Evolutionary conservation across 768 basidiomycete genomes (phyloP).

Genomic region (Tricholoma sp.): DNA sequence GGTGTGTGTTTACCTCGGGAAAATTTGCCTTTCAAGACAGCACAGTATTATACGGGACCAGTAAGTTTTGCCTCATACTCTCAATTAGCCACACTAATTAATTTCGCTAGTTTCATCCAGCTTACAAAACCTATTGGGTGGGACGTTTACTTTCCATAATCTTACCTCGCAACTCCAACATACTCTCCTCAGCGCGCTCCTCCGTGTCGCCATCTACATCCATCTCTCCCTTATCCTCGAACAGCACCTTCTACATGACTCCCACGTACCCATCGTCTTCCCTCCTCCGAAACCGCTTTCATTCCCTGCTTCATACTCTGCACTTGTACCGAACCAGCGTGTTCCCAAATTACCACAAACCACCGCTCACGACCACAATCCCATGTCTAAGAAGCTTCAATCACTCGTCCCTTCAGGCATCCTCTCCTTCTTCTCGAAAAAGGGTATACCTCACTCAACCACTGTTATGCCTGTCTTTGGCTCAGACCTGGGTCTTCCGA

Average conservation of each 20-base stretch:
- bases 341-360: background rate
- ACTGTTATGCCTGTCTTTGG: conserved; percentile 16
- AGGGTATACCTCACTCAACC: conserved; percentile 16
- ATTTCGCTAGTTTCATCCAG: conserved; percentile 10
- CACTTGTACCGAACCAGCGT: conserved; percentile 6
- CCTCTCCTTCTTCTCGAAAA: conserved; percentile 35
- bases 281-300: conserved; percentile 26
- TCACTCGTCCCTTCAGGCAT: conserved; percentile 37
- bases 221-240: conserved; percentile 59
- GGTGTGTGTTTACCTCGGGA: conserved; percentile 41
- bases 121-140: conserved; percentile 41
- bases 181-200: conserved; percentile 36
- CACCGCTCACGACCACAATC: conserved; percentile 5
- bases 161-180: conserved; percentile 38
- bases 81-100: too few species aligned
- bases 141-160: conserved; percentile 54
- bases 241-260: conserved; percentile 50
- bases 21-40: conserved; percentile 33
- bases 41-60: conserved; percentile 9
- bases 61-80: background rate
- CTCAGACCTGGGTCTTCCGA: conserved; percentile 37
- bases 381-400: conserved; percentile 16
- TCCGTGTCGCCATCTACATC: conserved; percentile 48
- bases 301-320: conserved; percentile 19
- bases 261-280: conserved; percentile 41